A percentile compares a stretch with the other conserved stretches of the same genome.
phyloP scores from a whole-genome alignment of 768 basidiomycete species.

The Pluteus cervinus region DNA sequence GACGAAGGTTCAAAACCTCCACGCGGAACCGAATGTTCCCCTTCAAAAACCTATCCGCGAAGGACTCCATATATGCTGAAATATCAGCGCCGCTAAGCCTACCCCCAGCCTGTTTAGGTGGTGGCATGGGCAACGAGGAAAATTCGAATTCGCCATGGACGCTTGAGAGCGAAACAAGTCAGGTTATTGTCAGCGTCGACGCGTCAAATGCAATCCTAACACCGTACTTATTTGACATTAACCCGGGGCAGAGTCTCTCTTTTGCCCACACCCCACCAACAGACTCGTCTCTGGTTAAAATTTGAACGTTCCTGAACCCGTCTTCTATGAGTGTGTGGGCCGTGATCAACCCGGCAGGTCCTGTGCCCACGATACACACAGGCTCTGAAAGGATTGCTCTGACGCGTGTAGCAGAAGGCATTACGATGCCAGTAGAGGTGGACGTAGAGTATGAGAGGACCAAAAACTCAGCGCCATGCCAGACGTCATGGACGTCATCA shows the following conservation, averaged over 20 bases:
- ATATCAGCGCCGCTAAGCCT: constrained; percentile 50
- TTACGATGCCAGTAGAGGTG: constrained; percentile 3
- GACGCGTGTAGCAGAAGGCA: background rate
- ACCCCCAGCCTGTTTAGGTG: constrained; percentile 33
- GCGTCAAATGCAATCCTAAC: background rate
- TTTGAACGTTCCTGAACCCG: constrained; percentile 47
- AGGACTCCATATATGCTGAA: constrained; percentile 49
- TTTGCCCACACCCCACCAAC: constrained; percentile 56
- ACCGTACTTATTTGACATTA: constrained; percentile 56
- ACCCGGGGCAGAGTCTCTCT: constrained; percentile 49
- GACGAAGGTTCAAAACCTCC: constrained; percentile 41
- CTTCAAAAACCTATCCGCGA: constrained; percentile 39
- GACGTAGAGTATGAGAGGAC: too few species aligned
- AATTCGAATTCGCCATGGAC: constrained; percentile 62
- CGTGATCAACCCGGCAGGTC: constrained; percentile 53
- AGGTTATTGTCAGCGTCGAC: background rate
- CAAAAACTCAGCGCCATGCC: too few species aligned
- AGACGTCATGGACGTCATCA: too few species aligned
- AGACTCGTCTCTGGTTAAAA: constrained; percentile 48
- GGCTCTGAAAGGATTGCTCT: constrained; percentile 13
- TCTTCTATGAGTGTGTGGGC: constrained; percentile 50
- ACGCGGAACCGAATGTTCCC: constrained; percentile 33
- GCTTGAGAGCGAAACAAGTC: constrained; percentile 23
- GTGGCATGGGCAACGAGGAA: constrained; percentile 48
- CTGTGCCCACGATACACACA: constrained; percentile 51